Percentiles rank a stretch among this genome's conserved stretches.
These are phyloP conservation scores for Aspergillus floridensis DNA, from an alignment of 2,329 filamentous ascomycete species.

Conservation along the genomic window DNA sequence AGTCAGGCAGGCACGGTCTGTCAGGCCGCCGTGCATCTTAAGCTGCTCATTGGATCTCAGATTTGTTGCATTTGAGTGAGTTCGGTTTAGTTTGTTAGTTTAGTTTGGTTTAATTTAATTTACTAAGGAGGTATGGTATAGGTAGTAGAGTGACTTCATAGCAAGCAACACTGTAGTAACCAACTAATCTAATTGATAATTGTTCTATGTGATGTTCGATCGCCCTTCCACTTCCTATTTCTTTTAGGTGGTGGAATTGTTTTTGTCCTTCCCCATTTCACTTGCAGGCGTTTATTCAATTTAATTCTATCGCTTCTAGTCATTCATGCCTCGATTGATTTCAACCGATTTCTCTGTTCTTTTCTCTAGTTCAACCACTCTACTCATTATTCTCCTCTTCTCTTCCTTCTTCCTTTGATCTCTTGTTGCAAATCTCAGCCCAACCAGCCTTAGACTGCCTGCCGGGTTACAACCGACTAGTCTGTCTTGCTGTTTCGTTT, in stretches of 20 bases:
- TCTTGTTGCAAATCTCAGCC: neutral
- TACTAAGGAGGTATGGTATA: too few relatives aligned
- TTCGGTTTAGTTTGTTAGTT: neutral
- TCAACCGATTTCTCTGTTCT: neutral
- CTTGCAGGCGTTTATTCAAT: neutral
- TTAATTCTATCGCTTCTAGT: neutral
- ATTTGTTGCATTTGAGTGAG: neutral
- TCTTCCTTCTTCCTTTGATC: slow-evolving; percentile 4
- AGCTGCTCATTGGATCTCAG: slow-evolving; percentile 8
- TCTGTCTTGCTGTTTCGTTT: slow-evolving; percentile 1
- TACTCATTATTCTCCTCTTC: slow-evolving; percentile 3
- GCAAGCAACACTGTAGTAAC: neutral
- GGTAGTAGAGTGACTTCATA: neutral
- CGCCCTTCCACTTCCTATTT: neutral
- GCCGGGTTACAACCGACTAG: neutral
- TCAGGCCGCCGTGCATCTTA: slow-evolving; percentile 28
- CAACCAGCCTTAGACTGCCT: slow-evolving; percentile 4
- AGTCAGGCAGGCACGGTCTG: slow-evolving; percentile 23
- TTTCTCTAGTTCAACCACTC: slow-evolving; percentile 5
- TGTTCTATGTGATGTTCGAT: neutral
- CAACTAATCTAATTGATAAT: too few relatives aligned
- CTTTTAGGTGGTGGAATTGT: slow-evolving; percentile 4
- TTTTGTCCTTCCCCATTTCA: neutral
- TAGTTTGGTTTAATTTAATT: neutral
- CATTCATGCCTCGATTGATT: slow-evolving; percentile 5